A percentile compares a stretch with the other conserved stretches of the same genome.
These are phyloP conservation scores for Trichoderma sp. DNA, from an alignment of 2,329 filamentous ascomycete genomes.

Conservation along the genomic window DNA sequence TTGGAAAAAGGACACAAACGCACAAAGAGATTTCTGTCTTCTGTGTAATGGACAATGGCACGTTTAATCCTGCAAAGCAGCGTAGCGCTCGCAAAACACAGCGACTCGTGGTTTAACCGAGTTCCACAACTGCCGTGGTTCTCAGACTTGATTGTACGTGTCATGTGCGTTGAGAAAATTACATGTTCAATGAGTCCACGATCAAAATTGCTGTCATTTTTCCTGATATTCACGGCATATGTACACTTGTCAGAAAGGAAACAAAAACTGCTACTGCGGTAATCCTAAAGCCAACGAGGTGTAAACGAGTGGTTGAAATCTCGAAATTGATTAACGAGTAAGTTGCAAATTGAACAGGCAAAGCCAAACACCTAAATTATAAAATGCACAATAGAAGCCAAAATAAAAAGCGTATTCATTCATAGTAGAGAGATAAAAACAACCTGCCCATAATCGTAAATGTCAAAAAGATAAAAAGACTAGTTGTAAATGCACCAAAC, in stretches of 20 bases:
- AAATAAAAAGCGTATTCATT: constrained; percentile 1
- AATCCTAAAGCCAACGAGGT: neutral
- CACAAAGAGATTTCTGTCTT: neutral
- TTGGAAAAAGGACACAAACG: too few relatives aligned
- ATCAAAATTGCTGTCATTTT: neutral
- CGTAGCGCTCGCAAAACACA: neutral
- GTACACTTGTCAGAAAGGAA: neutral
- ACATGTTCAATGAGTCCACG: neutral
- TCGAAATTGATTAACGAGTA: neutral
- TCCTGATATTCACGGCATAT: neutral
- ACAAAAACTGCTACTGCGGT: neutral
- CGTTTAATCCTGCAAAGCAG: neutral
- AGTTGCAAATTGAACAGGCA: neutral
- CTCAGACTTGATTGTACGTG: neutral
- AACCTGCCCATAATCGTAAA: constrained; percentile 9
- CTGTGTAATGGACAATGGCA: neutral
- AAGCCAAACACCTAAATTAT: neutral
- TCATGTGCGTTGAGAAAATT: neutral
- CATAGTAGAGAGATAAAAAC: constrained; percentile 14
- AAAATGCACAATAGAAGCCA: neutral
- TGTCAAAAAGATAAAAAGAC: neutral
- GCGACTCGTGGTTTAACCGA: neutral
- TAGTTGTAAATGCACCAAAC: neutral
- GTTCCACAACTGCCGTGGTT: neutral
- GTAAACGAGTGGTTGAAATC: neutral